A percentile compares a stretch with the other conserved stretches of the same genome.
These are phyloP conservation scores for Sisymbrium irio DNA, from an alignment of 345 rosid species.

Conservation along the genomic window DNA sequence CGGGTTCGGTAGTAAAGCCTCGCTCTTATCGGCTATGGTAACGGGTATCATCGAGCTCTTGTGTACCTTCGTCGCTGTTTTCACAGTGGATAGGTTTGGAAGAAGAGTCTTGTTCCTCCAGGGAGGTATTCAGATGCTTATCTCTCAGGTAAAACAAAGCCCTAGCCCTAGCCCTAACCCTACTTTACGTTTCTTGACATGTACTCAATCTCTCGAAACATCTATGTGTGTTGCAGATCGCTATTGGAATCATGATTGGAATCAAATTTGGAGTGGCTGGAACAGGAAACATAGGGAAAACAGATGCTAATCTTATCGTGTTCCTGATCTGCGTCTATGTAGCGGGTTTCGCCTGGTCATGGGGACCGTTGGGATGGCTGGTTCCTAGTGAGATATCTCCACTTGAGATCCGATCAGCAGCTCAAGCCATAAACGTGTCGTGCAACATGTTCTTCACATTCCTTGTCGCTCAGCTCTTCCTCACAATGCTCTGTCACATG, in stretches of 20 bases:
- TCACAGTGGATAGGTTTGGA: slow-evolving; percentile 57
- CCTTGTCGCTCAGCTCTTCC: slow-evolving; percentile 58
- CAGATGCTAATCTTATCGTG: slow-evolving; percentile 40
- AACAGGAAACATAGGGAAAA: slow-evolving; percentile 29
- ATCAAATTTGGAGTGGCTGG: slow-evolving; percentile 54
- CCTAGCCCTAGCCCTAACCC: slow-evolving; percentile 20
- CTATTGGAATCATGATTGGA: slow-evolving; percentile 42
- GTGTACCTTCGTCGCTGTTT: slow-evolving; percentile 58
- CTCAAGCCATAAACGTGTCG: slow-evolving; percentile 48
- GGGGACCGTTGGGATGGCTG: slow-evolving; percentile 74
- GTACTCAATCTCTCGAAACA: neutral
- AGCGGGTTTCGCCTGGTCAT: slow-evolving; percentile 62
- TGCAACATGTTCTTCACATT: slow-evolving; percentile 65
- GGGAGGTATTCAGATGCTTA: slow-evolving; percentile 72
- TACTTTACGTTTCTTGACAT: neutral
- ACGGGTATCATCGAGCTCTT: slow-evolving; percentile 62
- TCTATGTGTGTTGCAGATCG: slow-evolving; percentile 28
- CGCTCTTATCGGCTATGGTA: slow-evolving; percentile 69
- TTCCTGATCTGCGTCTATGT: slow-evolving; percentile 44
- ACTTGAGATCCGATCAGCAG: slow-evolving; percentile 61
- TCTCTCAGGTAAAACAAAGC: slow-evolving; percentile 54
- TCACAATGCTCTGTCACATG: slow-evolving; percentile 50
- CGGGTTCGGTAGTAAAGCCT: slow-evolving; percentile 66
- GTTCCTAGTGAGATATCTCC: slow-evolving; percentile 70
- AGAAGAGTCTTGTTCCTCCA: slow-evolving; percentile 64